Base-by-base conservation (phyloP, 108 stramenopile species). In the Ochromonas danica region DNA sequence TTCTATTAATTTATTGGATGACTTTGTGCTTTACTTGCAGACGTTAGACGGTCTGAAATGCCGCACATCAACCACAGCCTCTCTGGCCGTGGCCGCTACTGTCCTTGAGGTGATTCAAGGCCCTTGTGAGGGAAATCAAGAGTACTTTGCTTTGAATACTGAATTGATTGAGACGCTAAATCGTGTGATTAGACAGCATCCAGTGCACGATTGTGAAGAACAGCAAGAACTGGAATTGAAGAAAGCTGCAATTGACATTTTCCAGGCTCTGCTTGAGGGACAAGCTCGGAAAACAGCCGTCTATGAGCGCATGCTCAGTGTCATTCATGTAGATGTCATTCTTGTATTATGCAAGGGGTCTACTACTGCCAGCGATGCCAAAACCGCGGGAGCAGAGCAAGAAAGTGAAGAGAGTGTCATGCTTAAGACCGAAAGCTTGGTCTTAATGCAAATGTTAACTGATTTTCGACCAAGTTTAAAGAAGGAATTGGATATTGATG, bases 101-200 rank as follows among this genome's bases (percentile, higher is more conserved):
- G 60, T 86, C 35, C 40, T 86, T 22, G 85, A 86, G 80, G 82
- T 82, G 40, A 83, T 86, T 36, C 85, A 86, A 61, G 85, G 85
- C 31, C 85, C 85, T 17, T 86, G 85, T 42, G 40, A 77, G 6
- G 27, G 42, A 42, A 86, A 86, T 71, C 85, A 79, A 71, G 78
- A 70, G 27, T 71, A 83, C 65, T 71, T 83, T 30, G 82, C 82
- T n/a, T 67, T 80, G 36, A 43, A 71, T 72, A 80, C 82, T 31
- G 82, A 83, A 67, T 67, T 83, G 31, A 80, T 83, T 30, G 82
- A 83, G 72, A 83, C 74, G n/a, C 39, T 83, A 42, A 83, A 83
- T 71, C 63, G 82, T 61, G 70, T 78, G 39, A 38, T 83, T 71
- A 25, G 82, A 14, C 39, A 38, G n/a, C 62, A 79, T 39, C 45